Conservation (phyloP, 495 filamentous ascomycete species). For the Cercophora sp. region DNA sequence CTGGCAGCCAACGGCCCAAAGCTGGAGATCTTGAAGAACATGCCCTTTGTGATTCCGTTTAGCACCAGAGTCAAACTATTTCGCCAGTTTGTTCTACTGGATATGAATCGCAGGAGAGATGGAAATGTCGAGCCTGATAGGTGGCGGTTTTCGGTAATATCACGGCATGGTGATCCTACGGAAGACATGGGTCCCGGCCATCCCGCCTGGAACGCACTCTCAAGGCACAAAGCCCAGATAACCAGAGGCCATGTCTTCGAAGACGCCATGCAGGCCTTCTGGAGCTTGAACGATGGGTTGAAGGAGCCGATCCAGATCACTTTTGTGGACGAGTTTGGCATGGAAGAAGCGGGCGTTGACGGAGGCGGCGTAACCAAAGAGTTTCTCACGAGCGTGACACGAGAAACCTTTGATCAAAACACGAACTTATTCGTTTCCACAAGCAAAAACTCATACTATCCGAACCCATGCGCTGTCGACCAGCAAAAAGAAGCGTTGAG, state of each 20-base stretch:
- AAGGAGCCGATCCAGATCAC: conserved; percentile 98
- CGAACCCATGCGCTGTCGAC: conserved; percentile 78
- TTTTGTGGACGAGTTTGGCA: conserved; percentile 88
- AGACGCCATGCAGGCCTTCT: conserved; percentile 84
- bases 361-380: conserved; percentile 98
- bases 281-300: conserved; percentile 70
- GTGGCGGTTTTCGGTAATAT: conserved; percentile 67
- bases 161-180: conserved; percentile 31
- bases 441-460: conserved; percentile 84
- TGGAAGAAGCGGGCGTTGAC: conserved; percentile 89
- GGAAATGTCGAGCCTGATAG: conserved; percentile 73
- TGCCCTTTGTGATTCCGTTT: conserved; percentile 97
- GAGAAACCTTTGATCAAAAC: conserved; percentile 67
- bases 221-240: conserved; percentile 76
- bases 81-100: conserved; percentile 79
- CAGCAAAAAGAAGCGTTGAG: conserved; percentile 59
- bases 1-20: conserved; percentile 75
- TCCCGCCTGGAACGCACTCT: conserved; percentile 59
- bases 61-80: conserved; percentile 90
- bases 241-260: conserved; percentile 75
- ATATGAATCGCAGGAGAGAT: conserved; percentile 71
- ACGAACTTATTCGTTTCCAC: conserved; percentile 69
- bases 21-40: conserved; percentile 86
- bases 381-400: conserved; percentile 87
- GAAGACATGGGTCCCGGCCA: conserved; percentile 24